A percentile compares a stretch with the other conserved stretches of the same genome.
These are phyloP conservation scores for Neonectria coccinea DNA, from an alignment of 2,329 filamentous ascomycete species.

Conservation along the genomic window DNA sequence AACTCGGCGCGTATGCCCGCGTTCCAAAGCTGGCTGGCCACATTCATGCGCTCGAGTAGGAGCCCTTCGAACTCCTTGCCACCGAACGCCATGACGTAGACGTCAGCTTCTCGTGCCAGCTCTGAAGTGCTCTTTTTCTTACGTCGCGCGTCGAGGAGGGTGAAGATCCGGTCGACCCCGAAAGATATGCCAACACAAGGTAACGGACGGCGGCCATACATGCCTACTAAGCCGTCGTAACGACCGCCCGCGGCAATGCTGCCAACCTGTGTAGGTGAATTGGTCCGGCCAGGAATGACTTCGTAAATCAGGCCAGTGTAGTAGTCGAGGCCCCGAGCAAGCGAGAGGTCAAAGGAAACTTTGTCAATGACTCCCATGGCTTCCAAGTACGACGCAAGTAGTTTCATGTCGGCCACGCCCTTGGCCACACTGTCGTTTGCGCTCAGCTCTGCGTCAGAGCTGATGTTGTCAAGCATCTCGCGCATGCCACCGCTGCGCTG, in stretches of 20 bases:
- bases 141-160: constrained; percentile 79
- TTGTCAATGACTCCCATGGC: constrained; percentile 83
- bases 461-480: constrained; percentile 79
- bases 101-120: constrained; percentile 74
- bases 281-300: constrained; percentile 83
- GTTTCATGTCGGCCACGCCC: constrained; percentile 82
- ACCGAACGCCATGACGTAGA: constrained; percentile 95
- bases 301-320: constrained; percentile 94
- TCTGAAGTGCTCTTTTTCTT: constrained; percentile 56
- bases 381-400: constrained; percentile 85
- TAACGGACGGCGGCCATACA: constrained; percentile 74
- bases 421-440: constrained; percentile 81
- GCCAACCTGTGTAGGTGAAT: constrained; percentile 84
- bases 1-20: constrained; percentile 84
- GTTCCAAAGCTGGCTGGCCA: constrained; percentile 83
- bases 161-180: constrained; percentile 94
- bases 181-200: constrained; percentile 79
- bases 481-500: constrained; percentile 75
- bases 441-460: constrained; percentile 73
- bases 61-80: constrained; percentile 75
- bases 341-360: constrained; percentile 88
- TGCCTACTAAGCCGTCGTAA: constrained; percentile 93
- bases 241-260: constrained; percentile 90
- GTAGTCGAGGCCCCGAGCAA: constrained; percentile 91
- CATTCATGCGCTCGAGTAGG: constrained; percentile 84